phyloP scores from a whole-genome alignment of 495 filamentous ascomycete species.

The Penicillium parvum region DNA sequence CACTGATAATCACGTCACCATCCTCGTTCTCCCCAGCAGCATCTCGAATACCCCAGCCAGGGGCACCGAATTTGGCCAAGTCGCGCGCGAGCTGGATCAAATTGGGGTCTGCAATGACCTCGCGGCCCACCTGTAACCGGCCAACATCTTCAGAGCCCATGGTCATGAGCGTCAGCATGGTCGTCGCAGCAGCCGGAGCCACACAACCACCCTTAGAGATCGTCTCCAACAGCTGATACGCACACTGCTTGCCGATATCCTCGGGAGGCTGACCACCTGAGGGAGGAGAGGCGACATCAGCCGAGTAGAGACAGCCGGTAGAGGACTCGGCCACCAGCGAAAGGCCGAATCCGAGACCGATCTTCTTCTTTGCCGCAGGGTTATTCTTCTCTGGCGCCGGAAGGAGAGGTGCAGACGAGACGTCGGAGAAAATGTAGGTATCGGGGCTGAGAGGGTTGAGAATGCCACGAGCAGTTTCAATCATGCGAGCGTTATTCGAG shows the following conservation, averaged over 20 bases:
- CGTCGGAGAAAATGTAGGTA: slow-evolving; percentile 78
- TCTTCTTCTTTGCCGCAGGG: slow-evolving; percentile 59
- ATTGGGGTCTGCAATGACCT: slow-evolving; percentile 74
- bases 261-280: slow-evolving; percentile 79
- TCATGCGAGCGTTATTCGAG: slow-evolving; percentile 92
- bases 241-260: slow-evolving; percentile 82
- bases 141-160: slow-evolving; percentile 82
- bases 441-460: slow-evolving; percentile 82
- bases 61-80: slow-evolving; percentile 75
- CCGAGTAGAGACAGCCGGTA: slow-evolving; percentile 77
- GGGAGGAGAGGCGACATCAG: slow-evolving; percentile 78
- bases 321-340: slow-evolving; percentile 88
- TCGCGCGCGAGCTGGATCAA: slow-evolving; percentile 77
- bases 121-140: slow-evolving; percentile 56
- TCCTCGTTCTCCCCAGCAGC: slow-evolving; percentile 58
- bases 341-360: slow-evolving; percentile 84
- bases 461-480: slow-evolving; percentile 80
- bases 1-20: slow-evolving; percentile 75
- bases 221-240: slow-evolving; percentile 81
- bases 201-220: slow-evolving; percentile 81
- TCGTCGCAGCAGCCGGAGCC: slow-evolving; percentile 59
- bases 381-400: slow-evolving; percentile 56
- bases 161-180: slow-evolving; percentile 84
- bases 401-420: slow-evolving; percentile 68
- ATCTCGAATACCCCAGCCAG: slow-evolving; percentile 83